These are phyloP conservation scores for Eremochloa ophiuroides DNA, from an alignment of 176 grass and related monocot species.

Conservation along the genomic window DNA sequence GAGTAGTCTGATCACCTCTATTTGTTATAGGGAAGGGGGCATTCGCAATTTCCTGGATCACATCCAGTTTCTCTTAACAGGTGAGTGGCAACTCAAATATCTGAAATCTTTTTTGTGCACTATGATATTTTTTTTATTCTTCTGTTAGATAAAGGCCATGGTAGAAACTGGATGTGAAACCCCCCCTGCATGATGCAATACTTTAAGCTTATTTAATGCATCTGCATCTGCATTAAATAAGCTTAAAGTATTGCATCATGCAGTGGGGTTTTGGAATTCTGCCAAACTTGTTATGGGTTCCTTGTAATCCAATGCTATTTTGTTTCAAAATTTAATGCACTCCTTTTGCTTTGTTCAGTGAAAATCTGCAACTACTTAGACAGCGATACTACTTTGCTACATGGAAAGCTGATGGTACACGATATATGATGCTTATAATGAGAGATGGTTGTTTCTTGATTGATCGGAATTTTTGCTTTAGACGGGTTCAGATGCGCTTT, in stretches of 20 bases:
- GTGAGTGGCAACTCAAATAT: slow-evolving; percentile 24
- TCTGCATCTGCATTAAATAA: slow-evolving; percentile 16
- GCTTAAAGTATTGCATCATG: neutral
- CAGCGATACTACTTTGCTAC: slow-evolving; percentile 99
- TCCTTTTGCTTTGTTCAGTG: slow-evolving; percentile 44
- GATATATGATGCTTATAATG: slow-evolving; percentile 99
- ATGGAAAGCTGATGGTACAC: slow-evolving; percentile 99
- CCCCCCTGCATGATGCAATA: too few species aligned
- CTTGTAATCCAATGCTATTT: neutral
- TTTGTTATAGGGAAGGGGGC: slow-evolving; percentile 61
- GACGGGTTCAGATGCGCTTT: slow-evolving; percentile 98
- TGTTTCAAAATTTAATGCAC: neutral
- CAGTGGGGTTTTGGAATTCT: neutral
- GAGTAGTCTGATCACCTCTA: neutral
- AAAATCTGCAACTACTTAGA: slow-evolving; percentile 93
- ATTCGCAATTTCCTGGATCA: slow-evolving; percentile 92
- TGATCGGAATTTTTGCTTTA: slow-evolving; percentile 87
- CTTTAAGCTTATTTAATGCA: too few species aligned
- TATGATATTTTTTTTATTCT: neutral
- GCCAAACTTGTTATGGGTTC: neutral
- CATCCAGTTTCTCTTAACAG: slow-evolving; percentile 99
- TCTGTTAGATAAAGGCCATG: neutral
- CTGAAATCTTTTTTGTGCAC: neutral
- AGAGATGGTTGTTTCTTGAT: slow-evolving; percentile 86
- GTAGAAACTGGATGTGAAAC: too few species aligned